Evolutionary conservation across 345 rosid genomes (phyloP).

Genomic region (Melaleuca quinquenervia): DNA sequence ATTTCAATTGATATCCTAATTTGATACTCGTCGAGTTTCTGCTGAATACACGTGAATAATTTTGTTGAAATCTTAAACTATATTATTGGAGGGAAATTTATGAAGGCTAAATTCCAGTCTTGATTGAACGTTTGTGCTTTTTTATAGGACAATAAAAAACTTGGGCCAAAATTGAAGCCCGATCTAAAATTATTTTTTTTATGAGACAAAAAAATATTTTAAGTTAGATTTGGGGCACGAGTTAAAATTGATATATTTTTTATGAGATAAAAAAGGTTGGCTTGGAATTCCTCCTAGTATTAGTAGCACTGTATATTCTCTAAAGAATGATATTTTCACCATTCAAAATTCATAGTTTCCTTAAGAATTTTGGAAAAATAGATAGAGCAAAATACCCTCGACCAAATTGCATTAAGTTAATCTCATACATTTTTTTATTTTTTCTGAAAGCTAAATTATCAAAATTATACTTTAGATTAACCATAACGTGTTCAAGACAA

Average conservation of each 20-base stretch:
- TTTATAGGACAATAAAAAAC: too few relatives aligned
- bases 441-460: background rate
- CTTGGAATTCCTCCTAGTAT: background rate
- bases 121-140: background rate
- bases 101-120: background rate
- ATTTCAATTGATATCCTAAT: background rate
- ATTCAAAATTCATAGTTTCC: background rate
- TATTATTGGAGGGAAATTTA: background rate
- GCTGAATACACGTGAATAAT: fast-evolving
- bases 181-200: background rate
- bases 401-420: fast-evolving
- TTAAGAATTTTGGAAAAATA: background rate
- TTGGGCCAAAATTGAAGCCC: background rate
- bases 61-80: too few relatives aligned
- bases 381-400: background rate
- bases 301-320: fast-evolving
- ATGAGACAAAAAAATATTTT: background rate
- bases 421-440: background rate
- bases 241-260: background rate
- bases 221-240: background rate
- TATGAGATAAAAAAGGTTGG: background rate
- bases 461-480: background rate
- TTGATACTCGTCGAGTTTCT: background rate
- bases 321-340: background rate
- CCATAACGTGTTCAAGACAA: background rate